Evolutionary conservation across 805 yeast species (phyloP).

Genomic region (Ogataea corticis): DNA sequence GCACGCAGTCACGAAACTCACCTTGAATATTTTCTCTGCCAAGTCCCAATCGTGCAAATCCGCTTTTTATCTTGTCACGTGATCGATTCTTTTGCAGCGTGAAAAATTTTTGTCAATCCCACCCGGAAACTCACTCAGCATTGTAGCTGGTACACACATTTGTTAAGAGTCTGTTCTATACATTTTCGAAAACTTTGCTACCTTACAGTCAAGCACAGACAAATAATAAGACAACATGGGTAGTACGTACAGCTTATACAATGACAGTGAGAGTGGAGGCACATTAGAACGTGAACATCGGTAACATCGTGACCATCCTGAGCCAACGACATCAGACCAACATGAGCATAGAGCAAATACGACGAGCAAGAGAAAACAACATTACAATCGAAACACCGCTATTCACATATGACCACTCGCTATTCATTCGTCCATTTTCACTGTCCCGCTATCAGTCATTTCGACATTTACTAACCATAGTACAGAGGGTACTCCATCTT

Average conservation of each 20-base stretch:
- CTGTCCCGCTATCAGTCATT: background rate
- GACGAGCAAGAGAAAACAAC: too few relatives aligned
- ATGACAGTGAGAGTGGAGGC: background rate
- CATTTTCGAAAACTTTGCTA: background rate
- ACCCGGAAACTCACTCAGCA: background rate
- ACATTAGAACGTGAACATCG: background rate
- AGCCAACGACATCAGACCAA: too few relatives aligned
- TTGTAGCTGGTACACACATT: slow-evolving; percentile 2
- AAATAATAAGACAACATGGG: slow-evolving; percentile 55
- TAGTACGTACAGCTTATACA: slow-evolving; percentile 55
- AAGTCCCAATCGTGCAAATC: background rate
- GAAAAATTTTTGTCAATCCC: slow-evolving; percentile 16
- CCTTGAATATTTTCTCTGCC: background rate
- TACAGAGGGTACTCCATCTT: slow-evolving; percentile 98
- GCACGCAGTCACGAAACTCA: background rate
- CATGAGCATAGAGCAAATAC: too few relatives aligned
- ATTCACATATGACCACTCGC: too few relatives aligned
- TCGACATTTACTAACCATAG: slow-evolving; percentile 21
- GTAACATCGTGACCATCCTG: background rate
- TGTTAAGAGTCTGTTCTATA: slow-evolving; percentile 1
- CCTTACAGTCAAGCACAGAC: slow-evolving; percentile 2
- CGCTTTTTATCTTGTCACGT: slow-evolving; percentile 5
- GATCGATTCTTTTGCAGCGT: slow-evolving; percentile 3
- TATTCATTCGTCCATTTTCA: too few relatives aligned
- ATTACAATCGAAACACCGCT: too few relatives aligned